These are phyloP conservation scores for Aspergillus nidulans DNA, from an alignment of 495 filamentous ascomycete species.

Conservation along the genomic window DNA sequence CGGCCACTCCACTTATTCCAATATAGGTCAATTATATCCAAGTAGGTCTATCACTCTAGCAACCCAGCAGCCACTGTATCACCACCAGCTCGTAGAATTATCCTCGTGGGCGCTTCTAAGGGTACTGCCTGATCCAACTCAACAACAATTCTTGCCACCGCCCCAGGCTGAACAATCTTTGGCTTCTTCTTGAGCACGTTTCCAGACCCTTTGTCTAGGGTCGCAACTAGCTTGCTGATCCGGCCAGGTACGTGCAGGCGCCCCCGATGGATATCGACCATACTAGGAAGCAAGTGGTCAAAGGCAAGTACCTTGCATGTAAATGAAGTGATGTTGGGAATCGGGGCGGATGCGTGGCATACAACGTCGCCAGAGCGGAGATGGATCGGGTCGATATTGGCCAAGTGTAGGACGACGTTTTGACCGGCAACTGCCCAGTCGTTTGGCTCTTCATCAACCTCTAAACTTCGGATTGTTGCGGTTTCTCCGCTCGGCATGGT, in stretches of 20 bases:
- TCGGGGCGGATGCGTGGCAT: conserved; percentile 63
- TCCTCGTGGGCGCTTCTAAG: conserved; percentile 67
- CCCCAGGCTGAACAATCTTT: conserved; percentile 69
- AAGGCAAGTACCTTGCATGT: conserved; percentile 82
- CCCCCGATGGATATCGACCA: conserved; percentile 82
- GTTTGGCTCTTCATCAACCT: conserved; percentile 62
- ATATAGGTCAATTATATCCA: too few relatives aligned
- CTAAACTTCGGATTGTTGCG: conserved; percentile 70
- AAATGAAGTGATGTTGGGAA: conserved; percentile 64
- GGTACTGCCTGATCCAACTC: conserved; percentile 73
- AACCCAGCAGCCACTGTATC: conserved; percentile 84
- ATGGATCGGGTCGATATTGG: conserved; percentile 80
- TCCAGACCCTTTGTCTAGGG: conserved; percentile 72
- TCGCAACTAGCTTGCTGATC: conserved; percentile 63
- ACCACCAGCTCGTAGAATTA: conserved; percentile 77
- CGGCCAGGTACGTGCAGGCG: conserved; percentile 73
- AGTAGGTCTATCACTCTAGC: conserved; percentile 52
- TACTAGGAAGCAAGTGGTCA: conserved; percentile 81
- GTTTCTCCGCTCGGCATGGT: conserved; percentile 76
- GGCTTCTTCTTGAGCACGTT: conserved; percentile 73
- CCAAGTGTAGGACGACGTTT: conserved; percentile 75
- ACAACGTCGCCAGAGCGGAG: conserved; percentile 81
- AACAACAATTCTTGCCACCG: conserved; percentile 63
- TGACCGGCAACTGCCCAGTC: conserved; percentile 98
- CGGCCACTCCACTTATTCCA: conserved; percentile 50